Evolutionary conservation across 148 eudicot genomes (phyloP), one percentile per base, ranked within the genome.

Genomic region (Chenopodium suecicum): DNA sequence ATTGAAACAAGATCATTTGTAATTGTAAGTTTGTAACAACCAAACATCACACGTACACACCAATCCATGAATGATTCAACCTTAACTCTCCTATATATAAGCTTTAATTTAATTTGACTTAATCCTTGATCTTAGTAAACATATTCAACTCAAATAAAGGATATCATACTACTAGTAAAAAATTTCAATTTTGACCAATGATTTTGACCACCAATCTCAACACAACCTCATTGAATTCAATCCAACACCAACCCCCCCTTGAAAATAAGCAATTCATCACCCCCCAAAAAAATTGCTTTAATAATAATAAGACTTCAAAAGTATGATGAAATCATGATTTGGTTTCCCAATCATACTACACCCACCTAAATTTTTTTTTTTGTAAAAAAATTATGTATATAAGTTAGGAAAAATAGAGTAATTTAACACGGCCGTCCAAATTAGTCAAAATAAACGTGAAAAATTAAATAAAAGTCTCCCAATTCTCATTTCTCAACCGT

Each of bases 391-490:
- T 6, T 1, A 41, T 41, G 44, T 41, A 5, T 41, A 41, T 70
- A 70, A 27, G 52, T 70, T 37, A 70, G 27, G 74, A 50, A 64
- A 64, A 64, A 46, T 23, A 73, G 58, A 23, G 32, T 47, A 10
- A 46, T 22, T 44, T 47, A 10, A 81, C 74, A n/a, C 50, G 65
- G 47, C 82, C 82, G 75, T 83, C 82, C 85, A 74, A 67, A 70
- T 7, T 9, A 7, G 82, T 83, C 85, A 83, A 83, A 41, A 76
- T 11, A 74, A 83, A 83, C 82, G 85, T 83, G 85, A 79, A 79
- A 74, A 66, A 82, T 25, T 41, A 41, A 47, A 67, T 47, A 7
- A 70, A 72, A 37, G 14, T 41, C 52, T 72, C 9, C 16, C 44
- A 68, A 41, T 50, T 20, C 20, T 17, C 16, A n/a, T 7, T 41